A percentile compares a stretch with the other conserved stretches of the same genome.
Evolutionary conservation across 192 early-diverging fungal species (phyloP).

Genomic region (Gonapodya prolifera): DNA sequence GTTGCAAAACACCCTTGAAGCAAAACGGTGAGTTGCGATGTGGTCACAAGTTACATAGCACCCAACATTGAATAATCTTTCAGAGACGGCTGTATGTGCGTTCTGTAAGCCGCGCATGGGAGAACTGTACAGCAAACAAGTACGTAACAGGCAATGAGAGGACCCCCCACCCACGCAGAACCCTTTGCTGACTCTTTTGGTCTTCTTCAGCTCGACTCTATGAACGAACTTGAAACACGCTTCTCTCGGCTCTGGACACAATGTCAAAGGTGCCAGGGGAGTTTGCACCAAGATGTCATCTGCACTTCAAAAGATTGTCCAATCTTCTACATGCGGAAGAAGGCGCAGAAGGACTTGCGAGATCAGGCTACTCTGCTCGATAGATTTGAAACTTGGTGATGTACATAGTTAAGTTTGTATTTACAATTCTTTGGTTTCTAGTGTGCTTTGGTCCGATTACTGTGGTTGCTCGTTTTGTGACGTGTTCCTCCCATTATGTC

Average conservation of each 20-base stretch:
- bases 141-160: no score
- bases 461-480: not conserved
- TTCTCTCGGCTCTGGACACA: conserved; percentile 93
- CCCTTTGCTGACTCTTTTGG: no score
- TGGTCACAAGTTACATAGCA: not conserved
- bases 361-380: not conserved
- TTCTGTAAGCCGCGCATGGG: conserved; percentile 57
- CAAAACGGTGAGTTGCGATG: conserved; percentile 27
- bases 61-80: not conserved
- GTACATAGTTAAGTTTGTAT: not conserved
- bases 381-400: not conserved
- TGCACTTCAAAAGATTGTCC: conserved; percentile 94
- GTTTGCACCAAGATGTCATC: conserved; percentile 85
- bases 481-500: not conserved
- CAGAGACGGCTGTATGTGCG: conserved; percentile 64
- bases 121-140: conserved; percentile 67
- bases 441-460: no score
- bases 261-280: conserved; percentile 93
- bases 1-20: conserved; percentile 76
- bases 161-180: no score
- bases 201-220: conserved; percentile 31
- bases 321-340: conserved; percentile 98
- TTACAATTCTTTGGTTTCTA: no score
- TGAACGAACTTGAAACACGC: conserved; percentile 58
- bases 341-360: not conserved